Evolutionary conservation across 441 rosid genomes (phyloP).

Genomic region (Theobroma grandiflorum): DNA sequence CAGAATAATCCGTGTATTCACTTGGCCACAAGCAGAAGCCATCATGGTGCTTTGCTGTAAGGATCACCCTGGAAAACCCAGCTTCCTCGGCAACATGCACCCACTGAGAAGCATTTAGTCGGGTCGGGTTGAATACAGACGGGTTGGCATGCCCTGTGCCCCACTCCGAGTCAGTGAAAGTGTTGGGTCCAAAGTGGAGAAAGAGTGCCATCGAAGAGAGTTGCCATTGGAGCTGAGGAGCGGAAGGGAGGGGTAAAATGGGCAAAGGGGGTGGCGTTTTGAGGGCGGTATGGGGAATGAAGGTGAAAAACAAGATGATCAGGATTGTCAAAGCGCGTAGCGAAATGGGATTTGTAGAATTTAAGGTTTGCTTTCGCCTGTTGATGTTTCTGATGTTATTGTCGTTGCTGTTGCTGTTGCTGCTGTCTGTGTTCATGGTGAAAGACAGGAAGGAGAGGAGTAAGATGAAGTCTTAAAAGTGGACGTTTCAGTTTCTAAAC

Average conservation of each 20-base stretch:
- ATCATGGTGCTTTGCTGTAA: conserved; percentile 93
- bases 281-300: conserved; percentile 39
- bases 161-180: conserved; percentile 92
- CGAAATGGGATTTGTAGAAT: conserved; percentile 25
- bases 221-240: conserved; percentile 88
- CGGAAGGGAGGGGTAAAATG: conserved; percentile 75
- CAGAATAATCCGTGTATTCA: conserved; percentile 76
- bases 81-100: conserved; percentile 71
- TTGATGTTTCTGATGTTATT: not conserved
- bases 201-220: conserved; percentile 72
- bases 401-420: not conserved
- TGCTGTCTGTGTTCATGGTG: not conserved
- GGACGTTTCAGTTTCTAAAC: not conserved
- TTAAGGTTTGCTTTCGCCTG: not conserved
- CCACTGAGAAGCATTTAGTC: conserved; percentile 80
- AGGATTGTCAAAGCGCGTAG: conserved; percentile 6
- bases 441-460: not conserved
- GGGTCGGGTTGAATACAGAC: conserved; percentile 68
- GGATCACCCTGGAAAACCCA: conserved; percentile 75
- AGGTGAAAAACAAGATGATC: conserved; percentile 28
- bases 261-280: conserved; percentile 78
- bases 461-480: not conserved
- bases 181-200: conserved; percentile 88
- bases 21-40: conserved; percentile 96
- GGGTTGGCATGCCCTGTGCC: conserved; percentile 83